Evolutionary conservation across 2,329 filamentous ascomycete genomes (phyloP).

Genomic region (Trichoderma sp.): DNA sequence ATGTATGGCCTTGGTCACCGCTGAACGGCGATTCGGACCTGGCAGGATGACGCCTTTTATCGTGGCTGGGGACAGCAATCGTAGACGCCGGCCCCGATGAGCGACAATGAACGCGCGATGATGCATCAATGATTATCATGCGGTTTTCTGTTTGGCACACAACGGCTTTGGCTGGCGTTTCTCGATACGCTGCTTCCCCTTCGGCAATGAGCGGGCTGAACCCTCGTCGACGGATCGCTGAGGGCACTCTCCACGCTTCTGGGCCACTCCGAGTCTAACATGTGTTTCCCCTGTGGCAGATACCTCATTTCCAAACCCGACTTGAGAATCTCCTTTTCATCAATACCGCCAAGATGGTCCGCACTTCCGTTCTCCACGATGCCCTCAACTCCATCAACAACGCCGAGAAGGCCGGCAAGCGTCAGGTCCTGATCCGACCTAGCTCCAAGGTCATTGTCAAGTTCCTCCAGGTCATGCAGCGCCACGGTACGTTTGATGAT

Average conservation of each 20-base stretch:
- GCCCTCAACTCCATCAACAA: conserved; percentile 99
- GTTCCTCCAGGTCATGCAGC: conserved; percentile 99
- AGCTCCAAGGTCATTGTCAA: conserved; percentile 99
- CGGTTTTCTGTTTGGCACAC: conserved; percentile 18
- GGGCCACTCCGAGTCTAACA: conserved; percentile 62
- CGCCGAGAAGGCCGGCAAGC: conserved; percentile 99
- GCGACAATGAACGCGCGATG: conserved; percentile 5
- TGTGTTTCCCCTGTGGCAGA: conserved; percentile 45
- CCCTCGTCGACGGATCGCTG: conserved; percentile 54
- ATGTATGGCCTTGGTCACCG: conserved; percentile 37
- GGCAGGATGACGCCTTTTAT: conserved; percentile 45
- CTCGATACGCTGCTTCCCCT: conserved; percentile 62
- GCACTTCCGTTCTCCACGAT: conserved; percentile 99
- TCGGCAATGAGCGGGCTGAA: conserved; percentile 67
- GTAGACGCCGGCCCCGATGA: conserved; percentile 32
- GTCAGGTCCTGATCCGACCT: conserved; percentile 96
- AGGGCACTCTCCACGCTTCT: conserved; percentile 70
- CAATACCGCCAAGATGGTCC: conserved; percentile 86
- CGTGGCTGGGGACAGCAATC: conserved; percentile 65
- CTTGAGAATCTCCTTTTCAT: conserved; percentile 72
- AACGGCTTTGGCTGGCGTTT: conserved; percentile 23
- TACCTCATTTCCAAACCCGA: conserved; percentile 64
- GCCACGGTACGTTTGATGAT: conserved; percentile 76
- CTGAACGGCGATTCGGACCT: conserved; percentile 35
- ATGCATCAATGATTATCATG: not conserved